A percentile compares a stretch with the other conserved stretches of the same genome.
These are phyloP conservation scores for Rauvolfia tetraphylla DNA, from an alignment of 257 asterid genomes.

Conservation along the genomic window DNA sequence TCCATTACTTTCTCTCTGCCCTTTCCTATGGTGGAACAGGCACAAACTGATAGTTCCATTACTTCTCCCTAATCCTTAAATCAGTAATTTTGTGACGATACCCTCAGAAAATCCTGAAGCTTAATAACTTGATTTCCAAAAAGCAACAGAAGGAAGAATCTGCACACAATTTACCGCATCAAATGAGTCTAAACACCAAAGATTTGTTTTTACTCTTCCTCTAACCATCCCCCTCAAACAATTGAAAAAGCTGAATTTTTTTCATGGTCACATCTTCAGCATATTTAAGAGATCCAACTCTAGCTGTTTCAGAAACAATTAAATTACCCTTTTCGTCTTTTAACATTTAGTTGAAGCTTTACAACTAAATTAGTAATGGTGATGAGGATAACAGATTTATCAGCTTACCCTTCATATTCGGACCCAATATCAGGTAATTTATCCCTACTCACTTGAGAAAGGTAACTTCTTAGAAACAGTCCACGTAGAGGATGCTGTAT, in stretches of 20 bases:
- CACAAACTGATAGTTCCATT: background rate
- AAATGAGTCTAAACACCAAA: background rate
- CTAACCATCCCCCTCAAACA: background rate
- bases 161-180: background rate
- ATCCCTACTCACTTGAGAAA: slow-evolving; percentile 97
- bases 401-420: slow-evolving; percentile 91
- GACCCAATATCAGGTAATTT: slow-evolving; percentile 96
- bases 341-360: background rate
- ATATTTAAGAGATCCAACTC: background rate
- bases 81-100: no score
- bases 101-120: background rate
- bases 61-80: background rate
- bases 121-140: slow-evolving; percentile 1
- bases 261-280: background rate
- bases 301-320: background rate
- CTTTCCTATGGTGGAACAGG: background rate
- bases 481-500: slow-evolving; percentile 98
- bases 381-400: background rate
- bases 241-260: background rate
- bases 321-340: background rate
- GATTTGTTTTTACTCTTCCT: background rate
- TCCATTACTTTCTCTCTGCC: background rate
- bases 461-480: slow-evolving; percentile 91
- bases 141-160: background rate
- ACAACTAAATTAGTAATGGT: background rate